Conservation (phyloP, 805 yeast species). For the Ogataea glucozyma region DNA sequence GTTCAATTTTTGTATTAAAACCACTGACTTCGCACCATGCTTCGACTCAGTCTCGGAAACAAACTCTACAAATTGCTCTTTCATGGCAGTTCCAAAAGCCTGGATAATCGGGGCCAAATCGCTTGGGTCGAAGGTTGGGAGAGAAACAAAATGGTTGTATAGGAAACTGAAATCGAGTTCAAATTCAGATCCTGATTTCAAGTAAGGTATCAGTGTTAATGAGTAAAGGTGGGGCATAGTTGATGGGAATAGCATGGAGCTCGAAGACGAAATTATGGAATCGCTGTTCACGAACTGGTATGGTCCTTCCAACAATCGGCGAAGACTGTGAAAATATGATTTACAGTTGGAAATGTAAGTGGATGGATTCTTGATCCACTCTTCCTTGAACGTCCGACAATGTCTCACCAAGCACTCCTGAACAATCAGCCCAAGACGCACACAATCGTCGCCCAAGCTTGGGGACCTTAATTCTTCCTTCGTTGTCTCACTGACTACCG, state of each 20-base stretch:
- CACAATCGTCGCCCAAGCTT: not conserved
- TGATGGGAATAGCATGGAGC: not conserved
- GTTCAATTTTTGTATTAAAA: not conserved
- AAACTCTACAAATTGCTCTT: not conserved
- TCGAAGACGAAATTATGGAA: not conserved
- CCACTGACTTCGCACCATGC: conserved; percentile 1
- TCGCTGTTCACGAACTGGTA: not conserved
- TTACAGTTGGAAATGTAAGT: conserved; percentile 1
- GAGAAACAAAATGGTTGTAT: not conserved
- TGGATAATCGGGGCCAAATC: not conserved
- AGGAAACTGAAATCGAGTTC: not conserved
- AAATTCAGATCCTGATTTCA: not conserved
- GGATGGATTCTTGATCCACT: not conserved
- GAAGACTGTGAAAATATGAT: not conserved
- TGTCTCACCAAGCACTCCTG: conserved; percentile 2
- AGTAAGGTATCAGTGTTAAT: not conserved
- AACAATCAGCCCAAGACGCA: conserved; percentile 2
- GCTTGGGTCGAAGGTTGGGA: not conserved
- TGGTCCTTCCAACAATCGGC: not conserved
- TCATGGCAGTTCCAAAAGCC: conserved; percentile 1
- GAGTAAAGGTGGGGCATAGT: not conserved
- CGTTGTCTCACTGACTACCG: conserved; percentile 5
- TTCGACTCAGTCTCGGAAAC: not conserved
- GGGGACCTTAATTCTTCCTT: too few species aligned
- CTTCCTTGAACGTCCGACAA: not conserved